These are phyloP conservation scores for Fusarium sterilihyphosum DNA, from an alignment of 2,329 filamentous ascomycete species.

Conservation along the genomic window DNA sequence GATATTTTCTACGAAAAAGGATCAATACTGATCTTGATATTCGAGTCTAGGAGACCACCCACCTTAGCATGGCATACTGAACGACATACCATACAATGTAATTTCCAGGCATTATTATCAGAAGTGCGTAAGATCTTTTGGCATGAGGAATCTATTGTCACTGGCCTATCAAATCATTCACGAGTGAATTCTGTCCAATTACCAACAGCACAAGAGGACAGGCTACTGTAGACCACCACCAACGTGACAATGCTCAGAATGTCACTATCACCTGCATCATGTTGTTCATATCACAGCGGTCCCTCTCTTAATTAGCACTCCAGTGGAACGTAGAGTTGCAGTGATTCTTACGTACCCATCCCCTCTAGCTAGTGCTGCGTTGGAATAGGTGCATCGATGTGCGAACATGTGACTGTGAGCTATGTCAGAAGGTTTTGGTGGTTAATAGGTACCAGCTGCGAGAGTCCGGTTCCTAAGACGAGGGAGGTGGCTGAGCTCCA, in stretches of 20 bases:
- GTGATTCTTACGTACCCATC: background rate
- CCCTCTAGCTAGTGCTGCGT: background rate
- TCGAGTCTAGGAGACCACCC: background rate
- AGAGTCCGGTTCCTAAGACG: background rate
- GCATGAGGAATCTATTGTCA: background rate
- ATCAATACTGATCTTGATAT: background rate
- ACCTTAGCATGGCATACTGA: background rate
- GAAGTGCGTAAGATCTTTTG: conserved; percentile 1
- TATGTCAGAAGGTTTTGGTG: background rate
- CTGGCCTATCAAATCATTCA: conserved; percentile 18
- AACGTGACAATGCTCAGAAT: conserved; percentile 7
- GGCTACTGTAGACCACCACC: background rate
- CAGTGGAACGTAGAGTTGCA: conserved; percentile 4
- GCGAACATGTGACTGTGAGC: conserved; percentile 31
- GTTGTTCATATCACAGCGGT: conserved; percentile 16
- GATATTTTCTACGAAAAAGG: background rate
- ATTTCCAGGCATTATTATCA: background rate
- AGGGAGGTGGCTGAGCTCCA: background rate
- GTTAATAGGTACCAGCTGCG: background rate
- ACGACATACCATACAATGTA: background rate
- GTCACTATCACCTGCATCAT: conserved; percentile 16
- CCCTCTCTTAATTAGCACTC: conserved; percentile 6
- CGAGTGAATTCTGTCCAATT: background rate
- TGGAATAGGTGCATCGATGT: conserved; percentile 13
- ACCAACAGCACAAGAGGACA: background rate